Evolutionary conservation across 78 protist species (phyloP).

Genomic region (Anaeramoeba flamelloides): DNA sequence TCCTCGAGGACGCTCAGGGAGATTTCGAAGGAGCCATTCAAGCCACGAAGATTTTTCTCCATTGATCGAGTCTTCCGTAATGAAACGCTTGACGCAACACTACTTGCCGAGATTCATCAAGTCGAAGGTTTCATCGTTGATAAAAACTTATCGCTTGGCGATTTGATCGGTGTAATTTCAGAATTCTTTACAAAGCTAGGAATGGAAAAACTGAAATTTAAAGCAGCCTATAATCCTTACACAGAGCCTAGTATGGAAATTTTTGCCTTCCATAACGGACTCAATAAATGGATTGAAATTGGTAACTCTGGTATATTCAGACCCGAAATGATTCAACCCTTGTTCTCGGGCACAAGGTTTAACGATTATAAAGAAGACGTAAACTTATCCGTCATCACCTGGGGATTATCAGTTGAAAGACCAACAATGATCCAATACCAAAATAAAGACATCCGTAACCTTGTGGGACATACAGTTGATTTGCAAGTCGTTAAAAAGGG

Average conservation of each 20-base stretch:
- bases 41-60: conserved; percentile 76
- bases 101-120: conserved; percentile 95
- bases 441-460: conserved; percentile 67
- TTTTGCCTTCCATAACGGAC: conserved; percentile 34
- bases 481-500: no score
- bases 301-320: conserved; percentile 91
- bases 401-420: conserved; percentile 84
- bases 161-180: conserved; percentile 73
- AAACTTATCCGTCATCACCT: no score
- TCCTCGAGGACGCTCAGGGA: conserved; percentile 39
- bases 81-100: conserved; percentile 95
- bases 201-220: conserved; percentile 21
- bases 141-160: conserved; percentile 55
- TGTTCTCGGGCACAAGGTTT: conserved; percentile 83
- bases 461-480: conserved; percentile 80
- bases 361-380: no score
- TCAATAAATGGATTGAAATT: conserved; percentile 53
- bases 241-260: conserved; percentile 99
- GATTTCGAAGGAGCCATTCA: conserved; percentile 17
- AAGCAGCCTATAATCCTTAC: conserved; percentile 92
- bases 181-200: conserved; percentile 61
- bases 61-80: conserved; percentile 98
- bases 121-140: conserved; percentile 90
- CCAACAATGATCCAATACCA: conserved; percentile 93
- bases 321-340: conserved; percentile 95